Conservation (phyloP, 331 rosid genomes). For the Phaseolus coccineus region DNA sequence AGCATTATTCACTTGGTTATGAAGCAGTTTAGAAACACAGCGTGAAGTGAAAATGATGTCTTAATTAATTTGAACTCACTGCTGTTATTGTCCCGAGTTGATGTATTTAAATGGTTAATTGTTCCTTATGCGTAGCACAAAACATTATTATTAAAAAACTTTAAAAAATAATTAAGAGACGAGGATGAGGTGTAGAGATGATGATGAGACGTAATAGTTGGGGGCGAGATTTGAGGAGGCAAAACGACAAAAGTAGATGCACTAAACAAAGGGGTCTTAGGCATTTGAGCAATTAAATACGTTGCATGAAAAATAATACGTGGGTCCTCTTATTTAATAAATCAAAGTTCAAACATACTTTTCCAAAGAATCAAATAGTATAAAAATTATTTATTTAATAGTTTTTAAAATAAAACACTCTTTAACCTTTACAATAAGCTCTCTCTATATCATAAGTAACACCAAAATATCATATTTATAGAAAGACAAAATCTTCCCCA, state of each 20-base stretch:
- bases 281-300: slow-evolving; percentile 32
- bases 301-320: slow-evolving; percentile 42
- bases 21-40: no score
- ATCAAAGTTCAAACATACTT: slow-evolving; percentile 12
- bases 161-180: background rate
- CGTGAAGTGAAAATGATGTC: no score
- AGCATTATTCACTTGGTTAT: no score
- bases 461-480: background rate
- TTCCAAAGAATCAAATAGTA: background rate
- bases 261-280: slow-evolving; percentile 48
- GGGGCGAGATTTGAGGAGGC: slow-evolving; percentile 39
- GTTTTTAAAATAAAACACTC: background rate
- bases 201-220: background rate
- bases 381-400: background rate
- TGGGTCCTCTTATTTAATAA: slow-evolving; percentile 16
- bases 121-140: no score
- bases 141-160: background rate
- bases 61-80: no score
- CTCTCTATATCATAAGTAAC: background rate
- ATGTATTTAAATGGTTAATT: no score
- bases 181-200: background rate
- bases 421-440: background rate
- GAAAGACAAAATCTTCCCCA: slow-evolving; percentile 16
- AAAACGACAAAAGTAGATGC: slow-evolving; percentile 50
- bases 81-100: no score